Base-by-base conservation (phyloP, 495 filamentous ascomycete genomes). In the Hypoxylon lienhwacheense region DNA sequence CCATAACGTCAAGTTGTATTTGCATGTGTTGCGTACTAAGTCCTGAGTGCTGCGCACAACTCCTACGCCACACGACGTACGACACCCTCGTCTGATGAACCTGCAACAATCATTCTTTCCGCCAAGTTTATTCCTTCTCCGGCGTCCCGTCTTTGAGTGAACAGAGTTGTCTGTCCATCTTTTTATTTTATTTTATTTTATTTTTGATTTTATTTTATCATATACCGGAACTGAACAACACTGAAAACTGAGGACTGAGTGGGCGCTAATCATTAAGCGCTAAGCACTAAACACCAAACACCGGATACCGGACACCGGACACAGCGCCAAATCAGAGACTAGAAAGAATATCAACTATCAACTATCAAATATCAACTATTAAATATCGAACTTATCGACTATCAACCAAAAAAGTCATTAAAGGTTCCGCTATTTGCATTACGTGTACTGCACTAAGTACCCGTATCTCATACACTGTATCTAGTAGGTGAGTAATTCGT, bases 331-430 rank as follows among this genome's bases (percentile, higher is more conserved):
- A 49, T 49, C n/a, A 19, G 49, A 15, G 22, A 26, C 12, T 37
- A 16, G 26, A 16, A 29, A 45, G 48, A 14, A 31, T 32, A 25
- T 19, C 40, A 47, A 39, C 15, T 12, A 43, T 21, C 21, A 29
- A 11, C 16, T 53, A 19, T 34, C 2, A 54, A 45, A n/a, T n/a
- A n/a, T n/a, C n/a, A n/a, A n/a, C n/a, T 36, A 43, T 51, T 61
- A 52, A 41, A 61, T 46, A 55, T 22, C 42, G 34, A 7, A 47
- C 46, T 29, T 21, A 41, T 40, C 42, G 46, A 47, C 52, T 50
- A 41, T 47, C 57, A 46, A 31, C 32, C 32, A 43, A 26, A 32
- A 49, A 32, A 3, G 12, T 40, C 40, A 14, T 25, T 17, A 19
- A 46, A 28, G 15, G 22, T 35, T 42, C 41, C 14, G 20, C 33